phyloP scores from a whole-genome alignment of 176 grass and related monocot genomes.

The Oryza punctata region DNA sequence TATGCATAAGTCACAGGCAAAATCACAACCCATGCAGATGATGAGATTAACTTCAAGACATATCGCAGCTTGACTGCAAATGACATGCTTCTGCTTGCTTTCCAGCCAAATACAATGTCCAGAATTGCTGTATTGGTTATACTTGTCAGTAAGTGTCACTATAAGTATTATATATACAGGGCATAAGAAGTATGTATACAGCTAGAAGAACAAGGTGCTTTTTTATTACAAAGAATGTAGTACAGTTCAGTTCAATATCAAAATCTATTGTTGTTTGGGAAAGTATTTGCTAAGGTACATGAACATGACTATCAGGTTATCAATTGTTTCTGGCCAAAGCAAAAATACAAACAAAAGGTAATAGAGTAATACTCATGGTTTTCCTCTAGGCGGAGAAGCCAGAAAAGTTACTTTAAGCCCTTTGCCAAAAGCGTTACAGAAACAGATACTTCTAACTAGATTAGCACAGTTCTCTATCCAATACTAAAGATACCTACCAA shows the following conservation, averaged over 20 bases:
- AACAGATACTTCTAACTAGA: slow-evolving; percentile 18
- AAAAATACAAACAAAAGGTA: slow-evolving; percentile 7
- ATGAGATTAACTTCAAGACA: slow-evolving; percentile 83
- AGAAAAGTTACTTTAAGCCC: neutral
- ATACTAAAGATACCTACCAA: slow-evolving; percentile 13
- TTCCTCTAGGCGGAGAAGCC: neutral
- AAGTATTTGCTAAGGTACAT: neutral
- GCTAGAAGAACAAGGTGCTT: neutral
- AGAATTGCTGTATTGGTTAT: slow-evolving; percentile 63
- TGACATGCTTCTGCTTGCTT: slow-evolving; percentile 96
- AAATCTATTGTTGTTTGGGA: neutral
- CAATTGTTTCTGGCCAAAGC: slow-evolving; percentile 5
- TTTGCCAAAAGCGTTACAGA: neutral
- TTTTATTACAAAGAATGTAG: neutral
- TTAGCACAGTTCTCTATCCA: slow-evolving; percentile 11
- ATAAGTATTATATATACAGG: neutral
- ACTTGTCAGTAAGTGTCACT: neutral
- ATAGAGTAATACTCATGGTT: neutral
- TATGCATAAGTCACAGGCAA: slow-evolving; percentile 97
- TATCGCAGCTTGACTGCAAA: slow-evolving; percentile 87
- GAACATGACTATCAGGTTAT: neutral
- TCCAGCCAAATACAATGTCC: slow-evolving; percentile 94
- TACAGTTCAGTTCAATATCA: neutral
- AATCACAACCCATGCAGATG: slow-evolving; percentile 90
- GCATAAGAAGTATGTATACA: neutral